A percentile compares a stretch with the other conserved stretches of the same genome.
Conservation (phyloP, 1,284 basidiomycete species). For the Tremellales sp. region DNA sequence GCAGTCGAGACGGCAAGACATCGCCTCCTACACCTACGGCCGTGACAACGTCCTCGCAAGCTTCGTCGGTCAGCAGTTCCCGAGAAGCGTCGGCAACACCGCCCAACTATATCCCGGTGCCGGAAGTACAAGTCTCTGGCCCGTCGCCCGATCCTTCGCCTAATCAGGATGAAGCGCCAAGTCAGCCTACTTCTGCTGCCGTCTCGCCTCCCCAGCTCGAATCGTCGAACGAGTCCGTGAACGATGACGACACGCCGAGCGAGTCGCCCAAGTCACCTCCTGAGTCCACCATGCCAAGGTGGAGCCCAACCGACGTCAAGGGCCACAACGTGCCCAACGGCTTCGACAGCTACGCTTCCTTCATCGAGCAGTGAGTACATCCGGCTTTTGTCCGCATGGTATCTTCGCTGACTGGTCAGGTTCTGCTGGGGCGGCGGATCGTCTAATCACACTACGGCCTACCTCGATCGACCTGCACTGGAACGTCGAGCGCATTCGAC, state of each 20-base stretch:
- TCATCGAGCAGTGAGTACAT: slow-evolving; percentile 46
- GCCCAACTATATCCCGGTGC: slow-evolving; percentile 4
- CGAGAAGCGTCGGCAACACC: not conserved
- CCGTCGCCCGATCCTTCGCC: slow-evolving; percentile 21
- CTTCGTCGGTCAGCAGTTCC: not conserved
- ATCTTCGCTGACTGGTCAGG: slow-evolving; percentile 11
- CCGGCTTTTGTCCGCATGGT: not conserved
- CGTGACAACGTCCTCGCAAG: not conserved
- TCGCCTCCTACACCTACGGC: not conserved
- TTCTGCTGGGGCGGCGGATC: slow-evolving; percentile 43
- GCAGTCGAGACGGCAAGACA: not conserved
- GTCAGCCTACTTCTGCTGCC: slow-evolving; percentile 1
- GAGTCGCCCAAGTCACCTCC: slow-evolving; percentile 37
- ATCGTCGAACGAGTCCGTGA: slow-evolving; percentile 12
- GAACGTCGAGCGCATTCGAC: slow-evolving; percentile 31
- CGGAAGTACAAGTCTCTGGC: slow-evolving; percentile 17
- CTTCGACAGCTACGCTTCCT: slow-evolving; percentile 38
- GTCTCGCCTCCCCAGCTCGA: slow-evolving; percentile 32
- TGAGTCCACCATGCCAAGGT: slow-evolving; percentile 26
- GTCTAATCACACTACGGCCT: not conserved
- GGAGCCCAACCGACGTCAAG: slow-evolving; percentile 21
- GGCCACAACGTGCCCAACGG: slow-evolving; percentile 20
- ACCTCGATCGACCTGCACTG: not conserved
- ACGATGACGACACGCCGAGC: slow-evolving; percentile 26
- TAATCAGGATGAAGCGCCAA: slow-evolving; percentile 1